Base-by-base conservation (phyloP, 1,284 basidiomycete genomes). In the Hypsizygus ulmarius region DNA sequence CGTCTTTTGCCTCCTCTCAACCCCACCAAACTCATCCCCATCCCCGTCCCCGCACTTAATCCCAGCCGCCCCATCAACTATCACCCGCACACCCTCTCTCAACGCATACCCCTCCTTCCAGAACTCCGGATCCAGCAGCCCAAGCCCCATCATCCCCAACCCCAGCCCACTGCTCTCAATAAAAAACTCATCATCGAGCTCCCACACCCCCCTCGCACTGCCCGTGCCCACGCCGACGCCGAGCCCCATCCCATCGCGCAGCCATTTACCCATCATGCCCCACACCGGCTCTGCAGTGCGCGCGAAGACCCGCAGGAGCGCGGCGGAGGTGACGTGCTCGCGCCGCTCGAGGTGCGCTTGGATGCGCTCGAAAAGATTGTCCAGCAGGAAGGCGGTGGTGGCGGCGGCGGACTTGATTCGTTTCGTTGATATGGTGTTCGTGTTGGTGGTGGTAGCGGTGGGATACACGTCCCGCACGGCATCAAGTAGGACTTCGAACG, bases 141-240 rank as follows among this genome's bases (percentile, higher is more conserved):
- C 72, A 39, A 74, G 59, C 1, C 68, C 71, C 58, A 70, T 65
- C 58, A 70, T 66, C 19, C 74, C 73, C 45, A 72, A 64, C n/a
- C 69, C 78, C 53, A 82, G 72, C 52, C 76, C 82, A 61, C 76
- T 90, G 59, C 74, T 81, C 57, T 87, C 81, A 45, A 93, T 79
- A 65, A 91, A 93, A 67, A 92, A 92, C 60, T 94, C 91, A 5
- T 84, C 81, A 12, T 90, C 79, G 1, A 83, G 65, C 16, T 72
- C 64, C 54, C 59, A 56, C 41, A 58, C 44, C 79, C 49, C 49
- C 18, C 62, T 59, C 11, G 59, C 57, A 10, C 59, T 70, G 18
- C 54, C 56, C 1, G 52, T 47, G n/a, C 60, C 62, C 39, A 62
- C 47, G 11, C 58, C 59, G 25, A 65, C 49, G 58, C 64, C 71